Conservation (phyloP, 2,329 filamentous ascomycete genomes). For the Talaromyces verruculosus region DNA sequence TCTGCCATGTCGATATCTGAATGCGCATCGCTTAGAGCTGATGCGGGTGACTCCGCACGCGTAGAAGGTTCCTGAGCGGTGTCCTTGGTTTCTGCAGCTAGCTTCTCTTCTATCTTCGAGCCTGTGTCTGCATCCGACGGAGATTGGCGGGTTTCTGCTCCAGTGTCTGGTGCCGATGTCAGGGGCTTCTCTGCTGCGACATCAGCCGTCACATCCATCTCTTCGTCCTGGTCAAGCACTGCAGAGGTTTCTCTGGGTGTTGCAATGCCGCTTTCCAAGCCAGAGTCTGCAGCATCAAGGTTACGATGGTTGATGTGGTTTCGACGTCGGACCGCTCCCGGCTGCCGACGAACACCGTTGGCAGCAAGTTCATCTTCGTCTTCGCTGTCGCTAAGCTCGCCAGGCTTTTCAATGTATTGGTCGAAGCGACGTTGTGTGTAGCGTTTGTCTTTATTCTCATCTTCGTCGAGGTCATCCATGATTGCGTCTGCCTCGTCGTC, state of each 20-base stretch:
- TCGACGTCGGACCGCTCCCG: slow-evolving; percentile 49
- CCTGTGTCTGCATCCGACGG: slow-evolving; percentile 34
- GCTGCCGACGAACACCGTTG: slow-evolving; percentile 68
- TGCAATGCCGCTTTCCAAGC: slow-evolving; percentile 53
- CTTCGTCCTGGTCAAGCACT: slow-evolving; percentile 47
- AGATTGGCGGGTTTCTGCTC: slow-evolving; percentile 28
- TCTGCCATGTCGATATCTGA: slow-evolving; percentile 39
- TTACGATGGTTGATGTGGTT: slow-evolving; percentile 65
- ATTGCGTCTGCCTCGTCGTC: slow-evolving; percentile 66
- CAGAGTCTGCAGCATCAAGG: slow-evolving; percentile 55
- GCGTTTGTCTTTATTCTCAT: slow-evolving; percentile 80
- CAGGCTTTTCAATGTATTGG: slow-evolving; percentile 70
- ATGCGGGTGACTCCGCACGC: slow-evolving; percentile 32
- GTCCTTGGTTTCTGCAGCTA: slow-evolving; percentile 35
- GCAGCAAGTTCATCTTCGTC: slow-evolving; percentile 73
- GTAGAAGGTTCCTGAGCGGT: slow-evolving; percentile 33
- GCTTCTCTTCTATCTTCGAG: slow-evolving; percentile 35
- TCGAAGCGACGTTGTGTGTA: slow-evolving; percentile 82
- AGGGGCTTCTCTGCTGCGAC: slow-evolving; percentile 44
- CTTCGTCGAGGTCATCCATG: slow-evolving; percentile 72
- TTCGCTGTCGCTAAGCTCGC: slow-evolving; percentile 83
- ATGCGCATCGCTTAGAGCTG: slow-evolving; percentile 29
- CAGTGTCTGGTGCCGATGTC: slow-evolving; percentile 33
- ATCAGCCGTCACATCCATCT: slow-evolving; percentile 40
- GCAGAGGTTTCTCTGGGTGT: slow-evolving; percentile 48